phyloP scores from a whole-genome alignment of 2,329 filamentous ascomycete genomes.

The Pyrenochaeta sp. region DNA sequence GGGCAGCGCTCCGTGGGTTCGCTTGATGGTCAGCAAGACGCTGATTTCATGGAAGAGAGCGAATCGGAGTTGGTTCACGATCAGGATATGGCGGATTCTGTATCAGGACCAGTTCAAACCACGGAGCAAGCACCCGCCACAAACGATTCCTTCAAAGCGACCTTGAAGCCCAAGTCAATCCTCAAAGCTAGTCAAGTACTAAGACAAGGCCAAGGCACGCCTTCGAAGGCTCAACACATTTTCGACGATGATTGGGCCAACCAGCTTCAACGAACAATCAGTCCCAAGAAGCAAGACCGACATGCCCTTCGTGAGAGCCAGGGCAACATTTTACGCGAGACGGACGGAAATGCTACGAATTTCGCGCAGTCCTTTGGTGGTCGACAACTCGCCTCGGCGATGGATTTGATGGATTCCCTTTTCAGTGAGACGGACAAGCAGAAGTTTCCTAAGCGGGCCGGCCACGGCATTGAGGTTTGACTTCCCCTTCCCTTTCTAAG shows the following conservation, averaged over 20 bases:
- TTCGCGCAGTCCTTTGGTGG: conserved; percentile 35
- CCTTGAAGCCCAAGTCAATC: conserved; percentile 56
- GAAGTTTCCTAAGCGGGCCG: conserved; percentile 60
- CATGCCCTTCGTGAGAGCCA: conserved; percentile 72
- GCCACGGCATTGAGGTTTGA: conserved; percentile 89
- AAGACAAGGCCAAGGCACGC: conserved; percentile 55
- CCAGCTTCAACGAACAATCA: conserved; percentile 92
- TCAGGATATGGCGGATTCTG: conserved; percentile 80
- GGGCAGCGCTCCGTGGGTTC: conserved; percentile 88
- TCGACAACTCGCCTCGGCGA: conserved; percentile 81
- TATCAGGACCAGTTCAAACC: conserved; percentile 75
- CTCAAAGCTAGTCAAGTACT: conserved; percentile 52
- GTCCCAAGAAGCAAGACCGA: conserved; percentile 90
- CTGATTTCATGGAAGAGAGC: conserved; percentile 66
- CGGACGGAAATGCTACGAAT: conserved; percentile 46
- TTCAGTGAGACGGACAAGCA: conserved; percentile 71
- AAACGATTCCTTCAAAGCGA: conserved; percentile 40
- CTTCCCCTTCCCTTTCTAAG: conserved; percentile 52
- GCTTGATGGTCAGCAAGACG: conserved; percentile 66
- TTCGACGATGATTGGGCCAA: conserved; percentile 89
- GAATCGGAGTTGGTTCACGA: conserved; percentile 77
- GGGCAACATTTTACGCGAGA: conserved; percentile 62
- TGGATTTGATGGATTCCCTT: conserved; percentile 95
- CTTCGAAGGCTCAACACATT: conserved; percentile 60
- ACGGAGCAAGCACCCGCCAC: conserved; percentile 69